phyloP scores from a whole-genome alignment of 2,329 filamentous ascomycete genomes.

The Pezicula carpinea region DNA sequence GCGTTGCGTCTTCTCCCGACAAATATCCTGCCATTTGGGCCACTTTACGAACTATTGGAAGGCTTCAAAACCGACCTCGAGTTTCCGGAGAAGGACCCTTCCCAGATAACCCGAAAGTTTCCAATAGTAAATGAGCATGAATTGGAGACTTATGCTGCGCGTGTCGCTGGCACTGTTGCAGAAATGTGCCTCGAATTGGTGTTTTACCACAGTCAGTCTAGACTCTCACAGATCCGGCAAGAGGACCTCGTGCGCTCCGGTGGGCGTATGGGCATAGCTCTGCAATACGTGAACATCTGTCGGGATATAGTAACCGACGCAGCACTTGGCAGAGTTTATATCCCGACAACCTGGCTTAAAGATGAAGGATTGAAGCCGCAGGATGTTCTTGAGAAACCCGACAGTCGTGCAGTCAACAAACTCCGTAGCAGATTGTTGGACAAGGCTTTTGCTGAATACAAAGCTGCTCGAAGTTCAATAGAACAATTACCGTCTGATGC shows the following conservation, averaged over 20 bases:
- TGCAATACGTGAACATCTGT: slow-evolving; percentile 76
- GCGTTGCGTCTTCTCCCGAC: slow-evolving; percentile 57
- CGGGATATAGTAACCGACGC: slow-evolving; percentile 69
- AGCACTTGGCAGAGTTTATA: slow-evolving; percentile 60
- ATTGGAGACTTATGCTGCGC: slow-evolving; percentile 58
- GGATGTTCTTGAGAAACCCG: slow-evolving; percentile 48
- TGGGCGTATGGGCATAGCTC: slow-evolving; percentile 63
- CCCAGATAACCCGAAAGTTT: slow-evolving; percentile 28
- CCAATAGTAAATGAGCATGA: slow-evolving; percentile 57
- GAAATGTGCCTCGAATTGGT: slow-evolving; percentile 64
- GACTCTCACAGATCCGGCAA: slow-evolving; percentile 22
- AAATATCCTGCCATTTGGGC: slow-evolving; percentile 48
- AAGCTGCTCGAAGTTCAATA: slow-evolving; percentile 50
- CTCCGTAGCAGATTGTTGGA: slow-evolving; percentile 52
- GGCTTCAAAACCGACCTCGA: slow-evolving; percentile 65
- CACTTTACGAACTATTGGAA: slow-evolving; percentile 58
- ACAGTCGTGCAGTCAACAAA: slow-evolving; percentile 39
- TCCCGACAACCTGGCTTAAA: slow-evolving; percentile 60
- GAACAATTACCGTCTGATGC: slow-evolving; percentile 55
- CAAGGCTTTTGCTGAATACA: slow-evolving; percentile 57
- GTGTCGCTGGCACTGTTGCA: slow-evolving; percentile 69
- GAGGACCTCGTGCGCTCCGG: slow-evolving; percentile 50
- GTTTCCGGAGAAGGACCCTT: slow-evolving; percentile 36
- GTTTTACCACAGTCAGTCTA: slow-evolving; percentile 44
- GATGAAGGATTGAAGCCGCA: slow-evolving; percentile 49